phyloP scores from a whole-genome alignment of 768 basidiomycete genomes.

The Russula vinacea region DNA sequence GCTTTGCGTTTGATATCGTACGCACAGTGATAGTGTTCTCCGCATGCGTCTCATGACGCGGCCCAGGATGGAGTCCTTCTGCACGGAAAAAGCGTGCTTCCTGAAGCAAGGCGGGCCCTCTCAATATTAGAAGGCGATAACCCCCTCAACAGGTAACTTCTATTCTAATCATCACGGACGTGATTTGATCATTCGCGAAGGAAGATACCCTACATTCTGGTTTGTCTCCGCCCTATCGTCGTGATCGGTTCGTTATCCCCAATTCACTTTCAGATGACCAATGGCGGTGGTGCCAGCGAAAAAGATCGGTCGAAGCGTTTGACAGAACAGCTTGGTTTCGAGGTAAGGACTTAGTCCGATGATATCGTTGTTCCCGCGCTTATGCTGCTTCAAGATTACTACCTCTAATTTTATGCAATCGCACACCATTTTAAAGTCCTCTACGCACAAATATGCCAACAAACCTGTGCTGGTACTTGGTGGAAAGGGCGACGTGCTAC shows the following conservation, averaged over 20 bases:
- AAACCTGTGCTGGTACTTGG: conserved; percentile 83
- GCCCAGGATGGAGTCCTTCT: conserved; percentile 87
- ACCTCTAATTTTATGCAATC: conserved; percentile 77
- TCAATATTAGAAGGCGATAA: conserved; percentile 78
- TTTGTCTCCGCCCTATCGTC: conserved; percentile 34
- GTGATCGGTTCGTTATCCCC: neutral
- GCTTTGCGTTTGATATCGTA: conserved; percentile 80
- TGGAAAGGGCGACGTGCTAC: conserved; percentile 65
- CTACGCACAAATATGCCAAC: conserved; percentile 61
- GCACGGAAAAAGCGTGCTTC: conserved; percentile 69
- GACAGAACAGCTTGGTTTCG: conserved; percentile 57
- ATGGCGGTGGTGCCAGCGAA: conserved; percentile 79
- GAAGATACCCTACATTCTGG: conserved; percentile 79
- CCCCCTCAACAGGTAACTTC: conserved; percentile 58
- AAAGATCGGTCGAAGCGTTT: conserved; percentile 58
- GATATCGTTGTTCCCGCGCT: conserved; percentile 15
- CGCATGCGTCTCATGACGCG: conserved; percentile 1
- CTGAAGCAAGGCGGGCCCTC: conserved; percentile 73
- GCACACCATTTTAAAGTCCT: conserved; percentile 80
- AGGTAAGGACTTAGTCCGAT: conserved; percentile 39
- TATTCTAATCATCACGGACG: conserved; percentile 23
- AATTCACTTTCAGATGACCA: conserved; percentile 60
- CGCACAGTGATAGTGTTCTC: conserved; percentile 34
- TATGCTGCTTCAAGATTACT: conserved; percentile 50
- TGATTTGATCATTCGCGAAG: conserved; percentile 40